A percentile compares a stretch with the other conserved stretches of the same genome.
These are phyloP conservation scores for Trifolium subterraneum DNA, from an alignment of 306 rosid species.

Conservation along the genomic window DNA sequence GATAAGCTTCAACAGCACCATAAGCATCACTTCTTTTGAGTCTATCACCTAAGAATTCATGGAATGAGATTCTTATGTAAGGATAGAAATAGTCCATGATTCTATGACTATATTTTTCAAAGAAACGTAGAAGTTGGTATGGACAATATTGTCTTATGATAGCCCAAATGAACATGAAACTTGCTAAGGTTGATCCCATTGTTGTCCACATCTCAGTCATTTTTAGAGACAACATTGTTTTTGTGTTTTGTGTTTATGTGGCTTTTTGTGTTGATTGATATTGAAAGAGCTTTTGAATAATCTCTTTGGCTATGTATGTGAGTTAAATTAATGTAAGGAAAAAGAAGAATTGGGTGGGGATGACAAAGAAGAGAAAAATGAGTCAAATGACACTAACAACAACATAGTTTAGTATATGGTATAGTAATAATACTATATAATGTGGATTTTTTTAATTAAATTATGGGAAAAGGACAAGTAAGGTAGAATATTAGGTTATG, in stretches of 20 bases:
- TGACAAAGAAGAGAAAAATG: conserved; percentile 46
- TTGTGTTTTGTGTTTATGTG: background rate
- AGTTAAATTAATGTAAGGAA: background rate
- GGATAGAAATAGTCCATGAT: conserved; percentile 67
- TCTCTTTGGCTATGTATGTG: background rate
- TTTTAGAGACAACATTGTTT: conserved; percentile 50
- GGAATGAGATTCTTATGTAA: conserved; percentile 72
- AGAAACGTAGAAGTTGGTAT: conserved; percentile 57
- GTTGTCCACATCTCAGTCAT: conserved; percentile 75
- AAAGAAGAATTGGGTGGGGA: conserved; percentile 34
- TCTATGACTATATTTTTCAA: conserved; percentile 53
- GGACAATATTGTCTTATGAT: conserved; percentile 88
- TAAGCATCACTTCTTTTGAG: conserved; percentile 83
- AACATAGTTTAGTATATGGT: background rate
- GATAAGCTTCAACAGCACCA: conserved; percentile 77
- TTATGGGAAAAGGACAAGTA: conserved; percentile 32
- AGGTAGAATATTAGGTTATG: conserved; percentile 44
- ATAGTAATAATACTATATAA: background rate
- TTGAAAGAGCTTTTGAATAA: background rate
- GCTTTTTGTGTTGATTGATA: background rate
- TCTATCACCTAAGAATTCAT: conserved; percentile 78
- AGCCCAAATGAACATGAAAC: conserved; percentile 89
- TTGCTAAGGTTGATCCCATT: conserved; percentile 80
- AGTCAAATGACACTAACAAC: conserved; percentile 53
- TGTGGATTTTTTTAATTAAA: background rate